Evolutionary conservation across 805 yeast genomes (phyloP), one percentile per base, ranked within the genome.

Genomic region (Candida sithepensis): DNA sequence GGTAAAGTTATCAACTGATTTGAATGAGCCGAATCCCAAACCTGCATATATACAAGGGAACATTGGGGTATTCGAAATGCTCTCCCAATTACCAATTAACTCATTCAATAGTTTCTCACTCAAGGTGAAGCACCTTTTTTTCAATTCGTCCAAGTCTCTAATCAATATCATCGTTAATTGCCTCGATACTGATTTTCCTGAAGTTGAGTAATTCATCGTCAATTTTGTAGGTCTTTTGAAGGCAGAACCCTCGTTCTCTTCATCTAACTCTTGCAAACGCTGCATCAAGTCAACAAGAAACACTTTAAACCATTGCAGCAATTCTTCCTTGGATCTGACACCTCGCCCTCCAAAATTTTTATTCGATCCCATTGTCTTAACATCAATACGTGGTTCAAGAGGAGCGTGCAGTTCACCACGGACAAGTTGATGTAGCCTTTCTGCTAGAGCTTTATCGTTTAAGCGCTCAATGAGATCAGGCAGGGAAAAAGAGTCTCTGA

Each of bases 351-450:
- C 66, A 64, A 92, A 84, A 60, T 90, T 88, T 61, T 94, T 94
- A 42, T 83, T 82, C 0, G 97, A 85, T 67, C 83, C 82, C 98
- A 94, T 92, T 0, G 96, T 83, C 61, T 90, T 88, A 8, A 87
- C 73, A 22, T 81, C 80, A 0, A 82, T 77, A 41, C 85, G 72
- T 12, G 78, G 71, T 8, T 73, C 72, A 4, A 94, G 67, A 20
- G 81, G 83, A n/a, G 71, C 71, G 34, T 68, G 55, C 48, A 73
- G 72, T 9, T 71, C 65, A 0, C 98, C 98, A 26, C 90, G 69
- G 0, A 84, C 83, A 21, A 89, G 60, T 13, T 78, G 67, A 59
- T 72, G 83, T 2, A 94, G 59, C 52, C 77, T 78, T 9, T 66
- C 66, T 0, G 88, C 85, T 19, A 84, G 54, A 20, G 60, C 68